Evolutionary conservation across 495 filamentous ascomycete genomes (phyloP), one percentile per base, ranked within the genome.

Genomic region (Lindgomyces ingoldianus): DNA sequence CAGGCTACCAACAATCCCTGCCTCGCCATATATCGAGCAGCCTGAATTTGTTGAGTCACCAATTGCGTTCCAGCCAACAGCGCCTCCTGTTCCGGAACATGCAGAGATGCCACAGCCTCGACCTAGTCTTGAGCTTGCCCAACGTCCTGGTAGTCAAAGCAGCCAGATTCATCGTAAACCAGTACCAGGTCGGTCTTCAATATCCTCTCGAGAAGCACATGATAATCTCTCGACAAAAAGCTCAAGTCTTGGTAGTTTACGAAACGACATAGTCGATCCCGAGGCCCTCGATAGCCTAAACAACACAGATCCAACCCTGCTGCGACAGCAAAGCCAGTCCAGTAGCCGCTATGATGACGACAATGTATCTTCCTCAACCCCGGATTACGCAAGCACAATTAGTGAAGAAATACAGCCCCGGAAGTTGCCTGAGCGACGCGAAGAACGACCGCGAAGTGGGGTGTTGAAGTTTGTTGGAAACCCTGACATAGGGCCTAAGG

Each of bases 381-480:
- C 74, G 12, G 79, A 81, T 70, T 81, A 81, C 68, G 77, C 78
- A 42, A 81, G 77, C 66, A 76, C 75, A 21, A 67, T 70, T 36
- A 70, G 62, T 39, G 69, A 70, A 57, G 67, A 72, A 25, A 22
- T 54, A 11, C 24, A 57, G 16, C 55, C 48, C 10, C 46, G 47
- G 51, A 72, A 57, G 36, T 30, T 63, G 30, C 65, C 70, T 24
- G 60, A 29, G 29, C 57, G 67, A 36, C 64, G 67, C 1, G 57
- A 71, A 36, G 87, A 92, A 24, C 83, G 80, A 41, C 91, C 91
- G 16, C 83, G 93, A 58, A 87, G 89, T 69, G 93, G 93, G 56
- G 86, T 92, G 3, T 81, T 91, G 75, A 91, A 89, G 72, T 91
- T 88, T 4, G 88, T 93, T 2, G 93, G 93, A 9, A 81, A 81